Evolutionary conservation across 2,329 filamentous ascomycete species (phyloP).

Genomic region (Aspergillus caelatus): DNA sequence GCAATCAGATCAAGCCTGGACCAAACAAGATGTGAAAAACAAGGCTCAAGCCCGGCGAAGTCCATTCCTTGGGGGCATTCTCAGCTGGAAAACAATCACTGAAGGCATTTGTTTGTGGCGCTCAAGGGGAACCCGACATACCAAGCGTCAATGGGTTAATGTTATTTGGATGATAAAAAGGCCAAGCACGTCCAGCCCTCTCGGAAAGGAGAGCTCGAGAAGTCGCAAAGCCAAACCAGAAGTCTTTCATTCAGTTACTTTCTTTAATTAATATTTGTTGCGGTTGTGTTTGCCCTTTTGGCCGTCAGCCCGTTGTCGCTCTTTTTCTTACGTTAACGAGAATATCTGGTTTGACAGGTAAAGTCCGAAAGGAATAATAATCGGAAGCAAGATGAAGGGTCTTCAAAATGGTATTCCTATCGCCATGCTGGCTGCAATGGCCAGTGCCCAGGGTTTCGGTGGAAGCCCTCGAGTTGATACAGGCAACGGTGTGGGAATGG

Average conservation of each 20-base stretch:
- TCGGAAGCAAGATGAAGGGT: conserved; percentile 37
- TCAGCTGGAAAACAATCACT: conserved; percentile 5
- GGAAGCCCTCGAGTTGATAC: conserved; percentile 6
- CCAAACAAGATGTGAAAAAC: background rate
- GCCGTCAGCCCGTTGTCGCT: conserved; percentile 15
- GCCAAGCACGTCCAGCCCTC: background rate
- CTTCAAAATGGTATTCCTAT: conserved; percentile 39
- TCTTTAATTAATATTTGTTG: conserved; percentile 12
- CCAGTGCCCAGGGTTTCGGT: conserved; percentile 26
- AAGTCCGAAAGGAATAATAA: background rate
- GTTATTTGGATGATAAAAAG: conserved; percentile 20
- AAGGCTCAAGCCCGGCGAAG: background rate
- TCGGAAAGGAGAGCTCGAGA: background rate
- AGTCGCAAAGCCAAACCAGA: background rate
- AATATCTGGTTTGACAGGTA: background rate
- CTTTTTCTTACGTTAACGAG: conserved; percentile 2
- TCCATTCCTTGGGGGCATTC: conserved; percentile 24
- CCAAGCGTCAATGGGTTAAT: background rate
- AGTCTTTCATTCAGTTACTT: conserved; percentile 6
- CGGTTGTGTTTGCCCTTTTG: conserved; percentile 7
- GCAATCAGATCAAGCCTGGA: background rate
- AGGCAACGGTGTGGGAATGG: background rate
- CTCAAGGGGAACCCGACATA: conserved; percentile 11
- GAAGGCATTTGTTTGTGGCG: conserved; percentile 16
- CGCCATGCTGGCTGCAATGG: conserved; percentile 37